A percentile compares a stretch with the other conserved stretches of the same genome.
These are phyloP conservation scores for Cyberlindnera bimundalis DNA, from an alignment of 805 yeast genomes.

Conservation along the genomic window DNA sequence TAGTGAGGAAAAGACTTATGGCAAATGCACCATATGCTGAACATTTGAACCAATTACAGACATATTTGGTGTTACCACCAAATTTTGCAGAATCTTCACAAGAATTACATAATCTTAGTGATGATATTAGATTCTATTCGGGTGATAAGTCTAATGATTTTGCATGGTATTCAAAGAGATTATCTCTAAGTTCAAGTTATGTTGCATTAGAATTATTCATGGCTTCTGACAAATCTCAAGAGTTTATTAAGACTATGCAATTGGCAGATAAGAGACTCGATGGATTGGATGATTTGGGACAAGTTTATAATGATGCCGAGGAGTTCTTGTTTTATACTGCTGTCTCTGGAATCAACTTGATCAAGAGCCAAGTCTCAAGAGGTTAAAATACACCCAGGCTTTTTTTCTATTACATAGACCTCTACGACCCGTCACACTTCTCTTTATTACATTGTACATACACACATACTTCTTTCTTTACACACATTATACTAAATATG, in stretches of 20 bases:
- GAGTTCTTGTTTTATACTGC: slow-evolving; percentile 68
- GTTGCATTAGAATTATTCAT: slow-evolving; percentile 75
- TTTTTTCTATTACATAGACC: no score
- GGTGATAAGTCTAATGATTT: slow-evolving; percentile 79
- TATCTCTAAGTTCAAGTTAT: slow-evolving; percentile 64
- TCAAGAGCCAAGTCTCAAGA: slow-evolving; percentile 65
- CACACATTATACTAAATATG: no score
- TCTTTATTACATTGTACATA: not conserved
- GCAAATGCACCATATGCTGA: slow-evolving; percentile 38
- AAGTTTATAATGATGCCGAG: slow-evolving; percentile 58
- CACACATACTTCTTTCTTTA: not conserved
- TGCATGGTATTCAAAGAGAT: slow-evolving; percentile 90
- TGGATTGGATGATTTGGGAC: slow-evolving; percentile 52
- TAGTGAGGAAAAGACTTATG: slow-evolving; percentile 45
- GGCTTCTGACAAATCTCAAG: slow-evolving; percentile 66
- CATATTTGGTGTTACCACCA: slow-evolving; percentile 61
- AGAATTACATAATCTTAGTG: slow-evolving; percentile 73
- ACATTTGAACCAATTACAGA: slow-evolving; percentile 39
- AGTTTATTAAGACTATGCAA: slow-evolving; percentile 52
- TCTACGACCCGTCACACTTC: no score
- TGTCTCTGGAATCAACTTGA: slow-evolving; percentile 61
- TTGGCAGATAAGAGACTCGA: slow-evolving; percentile 61
- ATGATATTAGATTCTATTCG: slow-evolving; percentile 77
- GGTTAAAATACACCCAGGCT: slow-evolving; percentile 35
- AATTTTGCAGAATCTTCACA: slow-evolving; percentile 54